Conservation (phyloP, 176 grass and related monocot genomes). For the Triticum timopheevii region DNA sequence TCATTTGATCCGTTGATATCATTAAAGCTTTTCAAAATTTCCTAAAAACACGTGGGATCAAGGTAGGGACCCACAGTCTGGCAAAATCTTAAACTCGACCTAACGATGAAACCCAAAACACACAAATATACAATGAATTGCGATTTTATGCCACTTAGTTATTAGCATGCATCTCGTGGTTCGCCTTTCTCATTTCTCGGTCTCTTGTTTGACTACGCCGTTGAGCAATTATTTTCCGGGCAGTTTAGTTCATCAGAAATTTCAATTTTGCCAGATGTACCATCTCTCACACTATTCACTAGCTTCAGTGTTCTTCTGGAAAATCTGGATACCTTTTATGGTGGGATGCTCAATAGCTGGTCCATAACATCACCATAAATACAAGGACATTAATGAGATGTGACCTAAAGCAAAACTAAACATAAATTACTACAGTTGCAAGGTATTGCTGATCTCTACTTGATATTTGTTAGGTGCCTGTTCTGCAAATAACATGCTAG, state of each 20-base stretch:
- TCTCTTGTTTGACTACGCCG: background rate
- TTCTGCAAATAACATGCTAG: background rate
- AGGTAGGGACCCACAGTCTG: background rate
- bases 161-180: background rate
- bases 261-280: background rate
- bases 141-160: background rate
- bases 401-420: background rate
- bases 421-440: background rate
- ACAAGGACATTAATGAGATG: background rate
- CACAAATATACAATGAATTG: background rate
- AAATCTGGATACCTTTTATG: background rate
- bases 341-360: background rate
- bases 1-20: background rate
- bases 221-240: background rate
- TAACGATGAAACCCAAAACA: background rate
- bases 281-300: background rate
- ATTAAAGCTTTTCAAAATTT: background rate
- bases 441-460: background rate
- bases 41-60: background rate
- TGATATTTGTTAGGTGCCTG: slow-evolving; percentile 2
- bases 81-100: background rate
- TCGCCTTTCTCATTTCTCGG: background rate
- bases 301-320: background rate
- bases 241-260: background rate
- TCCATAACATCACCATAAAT: slow-evolving; percentile 3